Base-by-base conservation (phyloP, 1,139 yeast species). In the Kodamaea suecica region DNA sequence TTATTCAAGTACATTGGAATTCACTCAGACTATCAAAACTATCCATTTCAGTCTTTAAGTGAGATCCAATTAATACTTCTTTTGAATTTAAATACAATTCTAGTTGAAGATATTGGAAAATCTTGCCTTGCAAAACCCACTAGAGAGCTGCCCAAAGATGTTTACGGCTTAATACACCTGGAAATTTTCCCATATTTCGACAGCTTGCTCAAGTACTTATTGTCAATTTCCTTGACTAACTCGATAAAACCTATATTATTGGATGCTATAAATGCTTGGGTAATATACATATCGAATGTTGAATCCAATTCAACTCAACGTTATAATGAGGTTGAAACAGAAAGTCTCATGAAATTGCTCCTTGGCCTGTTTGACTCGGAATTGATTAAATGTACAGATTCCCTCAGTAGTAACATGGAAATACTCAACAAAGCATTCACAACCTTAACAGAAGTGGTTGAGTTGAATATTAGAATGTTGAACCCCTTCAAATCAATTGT, bases 71-170 rank as follows among this genome's bases (percentile, higher is more conserved):
- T 48, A 4, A 29, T 32, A 2, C 33, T 53, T 1, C 28, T 49
- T 15, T 41, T 52, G 8, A 34, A 34, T 6, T 44, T 52, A n/a
- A 33, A 41, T 19, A 66, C 80, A 16, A 76, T 77, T 12, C 48
- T 80, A 1, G 74, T 71, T 1, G 88, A 81, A 49, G 88, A 82
- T 42, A 45, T 73, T 7, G 48, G 61, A 21, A 74, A 71, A 23
- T 29, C 39, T 7, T 11, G 8, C 11, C 14, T 9, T 10, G 20
- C 42, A 55, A 53, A 34, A 66, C 35, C n/a, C 36, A 3, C 17
- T 29, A 27, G 5, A 7, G 17, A 21, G 25, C 15, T 23, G 29
- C 14, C 27, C 31, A 14, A 27, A 23, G 8, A 33, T 25, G 14
- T 30, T 3, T 34, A 16, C 14, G 37, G 31, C 17, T 26, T 23